Evolutionary conservation across 352 stramenopile species (phyloP).

Genomic region (Thalassiosira hispida): DNA sequence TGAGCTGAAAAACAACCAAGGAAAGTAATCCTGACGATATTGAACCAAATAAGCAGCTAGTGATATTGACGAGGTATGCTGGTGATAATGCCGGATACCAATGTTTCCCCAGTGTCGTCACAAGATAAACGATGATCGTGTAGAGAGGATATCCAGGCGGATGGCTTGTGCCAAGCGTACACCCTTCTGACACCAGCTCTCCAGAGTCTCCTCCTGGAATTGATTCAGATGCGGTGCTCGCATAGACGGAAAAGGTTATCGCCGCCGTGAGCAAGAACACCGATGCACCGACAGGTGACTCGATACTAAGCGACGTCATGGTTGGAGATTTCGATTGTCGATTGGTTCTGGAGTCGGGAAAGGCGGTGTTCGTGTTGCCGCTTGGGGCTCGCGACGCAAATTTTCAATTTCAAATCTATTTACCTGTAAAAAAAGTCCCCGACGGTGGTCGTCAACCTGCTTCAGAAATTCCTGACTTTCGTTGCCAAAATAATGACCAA

Average conservation of each 20-base stretch:
- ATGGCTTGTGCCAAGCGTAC: constrained; percentile 91
- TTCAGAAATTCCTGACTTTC: too few species aligned
- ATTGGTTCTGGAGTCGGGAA: too few species aligned
- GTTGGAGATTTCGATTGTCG: neutral
- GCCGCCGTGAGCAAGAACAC: constrained; percentile 34
- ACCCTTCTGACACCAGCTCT: constrained; percentile 92
- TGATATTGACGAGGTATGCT: constrained; percentile 90
- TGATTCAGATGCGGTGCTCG: constrained; percentile 86
- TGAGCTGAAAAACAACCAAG: constrained; percentile 32
- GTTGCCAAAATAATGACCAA: constrained; percentile 2
- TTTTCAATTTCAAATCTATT: too few species aligned
- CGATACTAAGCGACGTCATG: neutral
- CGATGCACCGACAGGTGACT: neutral
- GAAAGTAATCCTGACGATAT: constrained; percentile 45
- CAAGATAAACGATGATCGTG: constrained; percentile 88
- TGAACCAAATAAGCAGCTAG: constrained; percentile 84
- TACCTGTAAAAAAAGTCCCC: too few species aligned
- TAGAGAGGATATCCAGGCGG: constrained; percentile 94
- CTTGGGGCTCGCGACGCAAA: too few species aligned
- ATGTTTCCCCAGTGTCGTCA: constrained; percentile 56
- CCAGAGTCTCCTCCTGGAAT: constrained; percentile 89
- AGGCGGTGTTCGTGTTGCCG: too few species aligned
- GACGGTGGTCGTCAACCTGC: too few species aligned
- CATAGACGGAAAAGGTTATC: constrained; percentile 82
- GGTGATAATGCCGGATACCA: constrained; percentile 29